These are phyloP conservation scores for Nemania bipapillata DNA, from an alignment of 2,329 filamentous ascomycete species.

Conservation along the genomic window DNA sequence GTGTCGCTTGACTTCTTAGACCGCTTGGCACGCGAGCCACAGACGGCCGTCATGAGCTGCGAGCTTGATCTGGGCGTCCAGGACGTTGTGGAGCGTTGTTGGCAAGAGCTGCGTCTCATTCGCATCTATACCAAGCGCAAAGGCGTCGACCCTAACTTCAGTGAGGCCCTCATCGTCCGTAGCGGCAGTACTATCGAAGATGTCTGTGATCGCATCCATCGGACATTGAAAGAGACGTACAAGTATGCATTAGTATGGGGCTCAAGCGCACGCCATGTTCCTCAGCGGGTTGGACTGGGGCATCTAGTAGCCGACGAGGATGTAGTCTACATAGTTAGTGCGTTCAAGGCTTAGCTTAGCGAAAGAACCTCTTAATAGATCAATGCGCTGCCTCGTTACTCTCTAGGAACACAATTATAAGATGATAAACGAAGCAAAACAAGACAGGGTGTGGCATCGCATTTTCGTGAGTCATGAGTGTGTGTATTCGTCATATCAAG, in stretches of 20 bases:
- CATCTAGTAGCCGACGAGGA: conserved; percentile 80
- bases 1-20: conserved; percentile 94
- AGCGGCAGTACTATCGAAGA: conserved; percentile 91
- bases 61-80: conserved; percentile 92
- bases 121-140: conserved; percentile 97
- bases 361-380: conserved; percentile 37
- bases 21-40: conserved; percentile 86
- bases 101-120: conserved; percentile 90
- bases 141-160: conserved; percentile 87
- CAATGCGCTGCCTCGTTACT: conserved; percentile 17
- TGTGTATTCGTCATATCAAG: conserved; percentile 44
- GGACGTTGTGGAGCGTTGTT: conserved; percentile 94
- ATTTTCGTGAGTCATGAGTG: conserved; percentile 42
- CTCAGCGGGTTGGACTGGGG: conserved; percentile 87
- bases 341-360: conserved; percentile 65
- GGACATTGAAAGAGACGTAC: conserved; percentile 96
- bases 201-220: conserved; percentile 94
- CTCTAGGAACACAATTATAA: not conserved
- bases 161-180: conserved; percentile 91
- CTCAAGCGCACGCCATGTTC: conserved; percentile 91
- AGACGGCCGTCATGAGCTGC: conserved; percentile 97
- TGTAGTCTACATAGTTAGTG: conserved; percentile 74
- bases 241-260: conserved; percentile 99
- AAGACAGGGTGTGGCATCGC: not conserved
- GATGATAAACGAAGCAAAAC: not conserved